Evolutionary conservation across 805 yeast genomes (phyloP).

Genomic region (Yamadazyma tumulicola): DNA sequence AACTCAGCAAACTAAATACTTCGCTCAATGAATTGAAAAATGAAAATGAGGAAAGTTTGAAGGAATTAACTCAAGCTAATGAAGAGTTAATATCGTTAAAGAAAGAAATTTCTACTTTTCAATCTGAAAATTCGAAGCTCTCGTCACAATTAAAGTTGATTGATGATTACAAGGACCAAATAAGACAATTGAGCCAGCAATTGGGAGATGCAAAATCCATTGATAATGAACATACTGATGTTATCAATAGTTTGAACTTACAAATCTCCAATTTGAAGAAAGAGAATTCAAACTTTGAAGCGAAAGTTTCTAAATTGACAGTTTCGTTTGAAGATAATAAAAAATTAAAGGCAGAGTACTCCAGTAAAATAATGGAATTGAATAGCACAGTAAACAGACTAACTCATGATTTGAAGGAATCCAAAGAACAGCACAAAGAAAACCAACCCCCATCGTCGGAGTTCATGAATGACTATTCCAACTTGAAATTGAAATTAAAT

Average conservation of each 20-base stretch:
- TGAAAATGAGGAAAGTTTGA: constrained; percentile 9
- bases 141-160: background rate
- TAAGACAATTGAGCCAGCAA: constrained; percentile 5
- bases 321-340: constrained; percentile 19
- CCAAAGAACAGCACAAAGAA: constrained; percentile 29
- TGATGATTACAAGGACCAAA: background rate
- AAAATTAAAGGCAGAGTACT: constrained; percentile 23
- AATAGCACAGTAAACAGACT: constrained; percentile 20
- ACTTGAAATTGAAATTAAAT: constrained; percentile 48
- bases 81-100: constrained; percentile 10
- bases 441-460: constrained; percentile 27
- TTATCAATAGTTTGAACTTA: constrained; percentile 6
- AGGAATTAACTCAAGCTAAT: constrained; percentile 11
- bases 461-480: constrained; percentile 44
- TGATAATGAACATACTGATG: constrained; percentile 5
- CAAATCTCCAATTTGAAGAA: constrained; percentile 7
- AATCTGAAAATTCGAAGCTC: constrained; percentile 2
- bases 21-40: constrained; percentile 10
- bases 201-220: constrained; percentile 2
- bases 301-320: constrained; percentile 17
- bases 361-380: constrained; percentile 24
- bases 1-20: constrained; percentile 7
- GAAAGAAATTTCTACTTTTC: constrained; percentile 7
- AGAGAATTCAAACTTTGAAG: constrained; percentile 5
- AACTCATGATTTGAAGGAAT: constrained; percentile 14